phyloP scores from a whole-genome alignment of 805 yeast genomes.

The Suhomyces prunicola region DNA sequence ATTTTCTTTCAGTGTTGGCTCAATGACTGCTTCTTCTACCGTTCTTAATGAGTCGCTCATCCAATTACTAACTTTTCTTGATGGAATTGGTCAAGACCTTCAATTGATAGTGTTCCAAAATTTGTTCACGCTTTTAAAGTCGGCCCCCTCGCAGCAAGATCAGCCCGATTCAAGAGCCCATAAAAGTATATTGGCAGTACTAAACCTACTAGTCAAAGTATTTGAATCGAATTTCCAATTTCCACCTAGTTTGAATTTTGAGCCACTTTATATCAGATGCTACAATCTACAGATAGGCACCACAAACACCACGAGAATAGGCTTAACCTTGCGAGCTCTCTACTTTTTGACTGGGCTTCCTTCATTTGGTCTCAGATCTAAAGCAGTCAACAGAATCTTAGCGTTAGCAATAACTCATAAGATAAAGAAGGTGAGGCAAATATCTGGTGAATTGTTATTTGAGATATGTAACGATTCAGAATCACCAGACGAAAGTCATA shows the following conservation, averaged over 20 bases:
- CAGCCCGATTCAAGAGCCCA: constrained; percentile 11
- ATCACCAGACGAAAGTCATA: neutral
- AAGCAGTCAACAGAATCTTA: constrained; percentile 16
- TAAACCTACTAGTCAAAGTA: constrained; percentile 33
- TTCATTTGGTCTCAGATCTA: constrained; percentile 6
- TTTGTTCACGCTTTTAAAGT: constrained; percentile 17
- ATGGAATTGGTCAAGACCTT: constrained; percentile 19
- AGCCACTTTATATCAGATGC: constrained; percentile 43
- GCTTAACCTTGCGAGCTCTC: constrained; percentile 42
- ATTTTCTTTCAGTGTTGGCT: constrained; percentile 52
- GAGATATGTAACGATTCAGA: constrained; percentile 29
- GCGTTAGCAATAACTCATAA: constrained; percentile 32
- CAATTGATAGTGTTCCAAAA: constrained; percentile 9
- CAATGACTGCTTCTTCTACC: constrained; percentile 46
- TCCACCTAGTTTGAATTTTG: constrained; percentile 26
- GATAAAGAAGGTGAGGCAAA: constrained; percentile 26
- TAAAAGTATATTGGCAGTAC: constrained; percentile 21
- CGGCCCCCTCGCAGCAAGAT: constrained; percentile 8
- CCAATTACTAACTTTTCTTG: constrained; percentile 29
- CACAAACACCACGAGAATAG: constrained; percentile 34
- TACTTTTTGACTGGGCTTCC: constrained; percentile 29
- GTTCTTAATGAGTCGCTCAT: constrained; percentile 44
- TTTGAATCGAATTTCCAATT: constrained; percentile 36
- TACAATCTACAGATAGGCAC: constrained; percentile 58
- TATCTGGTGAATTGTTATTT: constrained; percentile 43